A percentile compares a stretch with the other conserved stretches of the same genome.
These are phyloP conservation scores for Coemansia pectinata DNA, from an alignment of 192 early-diverging fungal species.

Conservation along the genomic window DNA sequence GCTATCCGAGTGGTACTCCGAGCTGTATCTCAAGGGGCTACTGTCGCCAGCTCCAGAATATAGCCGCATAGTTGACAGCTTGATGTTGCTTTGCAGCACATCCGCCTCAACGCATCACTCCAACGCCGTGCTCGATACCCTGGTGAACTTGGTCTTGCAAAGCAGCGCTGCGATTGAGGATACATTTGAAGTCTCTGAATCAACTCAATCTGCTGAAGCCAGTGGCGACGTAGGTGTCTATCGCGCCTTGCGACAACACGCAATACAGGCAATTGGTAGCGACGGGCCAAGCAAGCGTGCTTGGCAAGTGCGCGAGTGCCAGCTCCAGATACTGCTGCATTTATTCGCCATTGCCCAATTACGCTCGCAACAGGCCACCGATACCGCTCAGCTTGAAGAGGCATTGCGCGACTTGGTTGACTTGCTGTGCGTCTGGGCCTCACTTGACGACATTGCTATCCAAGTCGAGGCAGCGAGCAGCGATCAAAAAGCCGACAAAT, in stretches of 20 bases:
- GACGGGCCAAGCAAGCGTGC: conserved; percentile 1
- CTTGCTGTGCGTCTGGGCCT: conserved; percentile 47
- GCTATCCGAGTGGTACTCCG: conserved; percentile 32
- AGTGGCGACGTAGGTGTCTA: neutral
- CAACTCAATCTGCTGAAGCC: neutral
- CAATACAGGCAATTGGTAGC: neutral
- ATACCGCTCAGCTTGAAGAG: conserved; percentile 9
- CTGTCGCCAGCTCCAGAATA: conserved; percentile 1
- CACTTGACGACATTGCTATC: conserved; percentile 27
- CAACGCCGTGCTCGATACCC: neutral
- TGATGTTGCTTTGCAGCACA: conserved; percentile 1
- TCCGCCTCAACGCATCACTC: no score
- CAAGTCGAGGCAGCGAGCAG: neutral
- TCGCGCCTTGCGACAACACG: conserved; percentile 3
- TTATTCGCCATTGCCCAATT: conserved; percentile 23
- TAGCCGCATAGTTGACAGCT: neutral
- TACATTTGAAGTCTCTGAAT: conserved; percentile 10
- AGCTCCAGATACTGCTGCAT: conserved; percentile 47
- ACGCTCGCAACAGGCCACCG: neutral
- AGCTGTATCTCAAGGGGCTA: conserved; percentile 24
- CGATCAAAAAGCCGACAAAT: neutral
- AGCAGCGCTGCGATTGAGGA: conserved; percentile 25
- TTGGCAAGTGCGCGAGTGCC: conserved; percentile 50
- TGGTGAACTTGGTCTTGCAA: conserved; percentile 5
- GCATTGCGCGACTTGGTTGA: conserved; percentile 39